These are phyloP conservation scores for Ophiostoma novo-ulmi DNA, from an alignment of 2,329 filamentous ascomycete genomes.

Conservation along the genomic window DNA sequence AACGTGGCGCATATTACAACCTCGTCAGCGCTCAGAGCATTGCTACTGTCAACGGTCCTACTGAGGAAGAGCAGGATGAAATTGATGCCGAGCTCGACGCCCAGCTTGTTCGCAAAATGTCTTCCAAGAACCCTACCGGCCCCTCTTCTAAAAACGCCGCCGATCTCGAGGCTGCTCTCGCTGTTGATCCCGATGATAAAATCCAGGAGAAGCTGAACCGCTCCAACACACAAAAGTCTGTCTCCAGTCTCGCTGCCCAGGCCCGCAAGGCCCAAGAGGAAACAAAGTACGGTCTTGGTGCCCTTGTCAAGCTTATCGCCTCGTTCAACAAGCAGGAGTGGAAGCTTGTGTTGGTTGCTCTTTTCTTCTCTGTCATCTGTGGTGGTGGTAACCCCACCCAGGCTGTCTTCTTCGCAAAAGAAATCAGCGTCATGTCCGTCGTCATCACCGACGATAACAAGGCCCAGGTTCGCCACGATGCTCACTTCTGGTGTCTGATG, in stretches of 20 bases:
- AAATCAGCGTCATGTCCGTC: slow-evolving; percentile 57
- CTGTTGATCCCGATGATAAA: slow-evolving; percentile 58
- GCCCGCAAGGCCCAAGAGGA: slow-evolving; percentile 44
- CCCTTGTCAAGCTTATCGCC: slow-evolving; percentile 70
- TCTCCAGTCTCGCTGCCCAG: slow-evolving; percentile 66
- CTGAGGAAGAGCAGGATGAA: slow-evolving; percentile 41
- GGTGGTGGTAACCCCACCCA: slow-evolving; percentile 63
- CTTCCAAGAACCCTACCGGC: slow-evolving; percentile 31
- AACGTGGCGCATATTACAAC: slow-evolving; percentile 68
- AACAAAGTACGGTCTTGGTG: slow-evolving; percentile 62
- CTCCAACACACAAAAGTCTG: slow-evolving; percentile 51
- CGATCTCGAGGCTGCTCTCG: slow-evolving; percentile 32
- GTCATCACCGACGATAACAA: slow-evolving; percentile 42
- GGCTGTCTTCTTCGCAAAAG: slow-evolving; percentile 82
- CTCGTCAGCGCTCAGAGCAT: slow-evolving; percentile 88
- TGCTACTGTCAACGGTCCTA: slow-evolving; percentile 52
- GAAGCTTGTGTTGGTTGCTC: slow-evolving; percentile 65
- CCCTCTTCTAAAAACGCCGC: not conserved
- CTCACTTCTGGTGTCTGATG: slow-evolving; percentile 85
- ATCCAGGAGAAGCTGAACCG: slow-evolving; percentile 54
- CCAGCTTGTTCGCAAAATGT: slow-evolving; percentile 44
- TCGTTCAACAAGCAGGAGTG: slow-evolving; percentile 73
- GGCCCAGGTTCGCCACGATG: slow-evolving; percentile 58
- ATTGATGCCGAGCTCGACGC: slow-evolving; percentile 51
- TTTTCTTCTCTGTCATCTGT: slow-evolving; percentile 69